These are phyloP conservation scores for Heritiera fomes DNA, from an alignment of 345 rosid genomes.

Conservation along the genomic window DNA sequence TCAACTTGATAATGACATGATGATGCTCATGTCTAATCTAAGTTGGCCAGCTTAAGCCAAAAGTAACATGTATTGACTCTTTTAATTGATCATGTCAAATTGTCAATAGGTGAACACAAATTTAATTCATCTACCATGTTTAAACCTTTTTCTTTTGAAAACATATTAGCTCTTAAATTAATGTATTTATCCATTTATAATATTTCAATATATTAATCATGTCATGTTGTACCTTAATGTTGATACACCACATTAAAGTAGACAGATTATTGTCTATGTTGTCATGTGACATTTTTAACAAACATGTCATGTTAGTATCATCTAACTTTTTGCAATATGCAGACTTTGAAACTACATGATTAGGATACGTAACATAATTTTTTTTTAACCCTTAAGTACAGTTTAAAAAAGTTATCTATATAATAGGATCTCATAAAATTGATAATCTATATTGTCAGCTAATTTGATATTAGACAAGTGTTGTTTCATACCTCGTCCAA, in stretches of 20 bases:
- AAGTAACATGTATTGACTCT: background rate
- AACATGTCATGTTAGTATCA: background rate
- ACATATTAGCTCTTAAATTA: background rate
- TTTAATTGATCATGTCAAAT: background rate
- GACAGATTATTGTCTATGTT: background rate
- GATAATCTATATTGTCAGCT: background rate
- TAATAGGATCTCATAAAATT: background rate
- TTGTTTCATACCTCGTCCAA: conserved; percentile 67
- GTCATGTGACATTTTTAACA: background rate
- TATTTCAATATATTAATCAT: conserved; percentile 3
- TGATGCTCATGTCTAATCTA: background rate
- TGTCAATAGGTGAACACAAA: background rate
- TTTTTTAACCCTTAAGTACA: background rate
- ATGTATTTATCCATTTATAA: background rate
- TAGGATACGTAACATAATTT: background rate
- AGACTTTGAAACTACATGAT: background rate
- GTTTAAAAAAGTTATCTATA: background rate
- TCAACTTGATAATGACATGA: background rate
- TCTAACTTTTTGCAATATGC: background rate
- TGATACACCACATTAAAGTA: background rate
- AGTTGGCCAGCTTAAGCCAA: conserved; percentile 6
- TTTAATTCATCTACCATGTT: background rate
- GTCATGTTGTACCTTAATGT: background rate
- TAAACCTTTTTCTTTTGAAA: background rate
- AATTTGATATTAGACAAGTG: conserved; percentile 14